Percentiles rank a stretch among this genome's conserved stretches.
Conservation (phyloP, 257 asterid species). For the Agastache rugosa region DNA sequence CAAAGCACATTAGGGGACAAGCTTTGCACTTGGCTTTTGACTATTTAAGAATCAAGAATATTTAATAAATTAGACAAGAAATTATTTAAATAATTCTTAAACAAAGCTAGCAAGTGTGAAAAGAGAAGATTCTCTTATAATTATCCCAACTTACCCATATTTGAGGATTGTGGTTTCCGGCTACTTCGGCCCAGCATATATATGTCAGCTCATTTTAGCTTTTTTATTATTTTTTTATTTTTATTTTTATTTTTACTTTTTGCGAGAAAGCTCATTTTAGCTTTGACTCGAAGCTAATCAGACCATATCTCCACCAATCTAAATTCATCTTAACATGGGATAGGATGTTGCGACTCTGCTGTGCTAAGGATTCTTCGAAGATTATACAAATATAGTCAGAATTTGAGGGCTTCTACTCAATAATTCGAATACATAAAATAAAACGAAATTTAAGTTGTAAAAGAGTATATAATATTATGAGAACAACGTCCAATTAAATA, state of each 20-base stretch:
- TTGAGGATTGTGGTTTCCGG: not conserved
- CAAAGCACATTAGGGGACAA: slow-evolving; percentile 40
- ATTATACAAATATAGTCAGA: too few species aligned
- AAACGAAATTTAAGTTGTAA: too few species aligned
- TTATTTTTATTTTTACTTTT: too few species aligned
- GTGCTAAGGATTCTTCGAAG: too few species aligned
- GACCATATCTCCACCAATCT: not conserved
- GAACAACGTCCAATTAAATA: too few species aligned
- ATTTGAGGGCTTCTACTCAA: too few species aligned
- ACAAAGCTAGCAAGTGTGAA: not conserved
- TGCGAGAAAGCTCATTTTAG: too few species aligned
- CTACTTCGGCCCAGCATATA: not conserved
- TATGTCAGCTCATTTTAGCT: not conserved
- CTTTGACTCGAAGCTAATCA: not conserved
- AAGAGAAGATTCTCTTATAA: not conserved
- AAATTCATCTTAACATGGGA: not conserved
- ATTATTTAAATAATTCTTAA: not conserved
- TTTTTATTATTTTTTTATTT: too few species aligned
- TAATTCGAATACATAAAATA: too few species aligned
- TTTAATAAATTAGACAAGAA: slow-evolving; percentile 9
- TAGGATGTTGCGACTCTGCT: not conserved
- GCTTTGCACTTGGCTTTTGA: slow-evolving; percentile 30
- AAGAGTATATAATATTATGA: too few species aligned
- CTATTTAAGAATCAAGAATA: slow-evolving; percentile 37
- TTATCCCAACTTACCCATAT: not conserved